Evolutionary conservation across 1,139 yeast genomes (phyloP), one percentile per base, ranked within the genome.

Genomic region (Debaryomyces fabryi): DNA sequence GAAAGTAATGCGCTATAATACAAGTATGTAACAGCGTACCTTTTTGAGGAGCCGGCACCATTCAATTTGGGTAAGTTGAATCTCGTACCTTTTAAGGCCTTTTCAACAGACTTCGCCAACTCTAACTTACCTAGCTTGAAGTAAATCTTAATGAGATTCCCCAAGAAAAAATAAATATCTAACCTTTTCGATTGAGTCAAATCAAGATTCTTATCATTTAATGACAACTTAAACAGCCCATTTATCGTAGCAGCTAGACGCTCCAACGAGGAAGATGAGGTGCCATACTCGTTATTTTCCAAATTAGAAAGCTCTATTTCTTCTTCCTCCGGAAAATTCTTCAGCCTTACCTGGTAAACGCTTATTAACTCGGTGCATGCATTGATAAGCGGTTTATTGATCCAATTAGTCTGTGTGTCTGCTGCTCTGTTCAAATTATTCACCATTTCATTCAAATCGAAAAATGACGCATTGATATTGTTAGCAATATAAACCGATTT

Each of bases 91-190:
- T 72, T 77, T 41, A 91, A 69, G 2, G 92, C 97, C 62, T 85
- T 85, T 50, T 89, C 83, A 49, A 90, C 78, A 47, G 90, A 87
- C 57, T 85, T 85, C 15, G 96, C 95, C 59, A 91, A 78, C 52
- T 91, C 90, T 43, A 82, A 72, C 58, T 88, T 88, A 48, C 81
- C 78, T 58, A 91, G 72, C 57, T 75, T 74, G 68, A 88, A 85
- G 68, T 91, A 92, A 15, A 87, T 76, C 56, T 82, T 82, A 60
- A 92, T 82, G 52, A 92, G 78, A 51, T 85, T 78, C 33, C 87
- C 86, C 37, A 90, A 82, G 62, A 91, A 86, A 63, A 79, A 85
- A 63, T 87, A 89, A 23, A 88, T 85, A 46, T 87, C 90, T 56
- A 72, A 69, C 55, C 86, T 76, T 58, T 88, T 87, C 49, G 85